phyloP scores from a whole-genome alignment of 1,284 basidiomycete genomes.

The Rhizoctonia solani region DNA sequence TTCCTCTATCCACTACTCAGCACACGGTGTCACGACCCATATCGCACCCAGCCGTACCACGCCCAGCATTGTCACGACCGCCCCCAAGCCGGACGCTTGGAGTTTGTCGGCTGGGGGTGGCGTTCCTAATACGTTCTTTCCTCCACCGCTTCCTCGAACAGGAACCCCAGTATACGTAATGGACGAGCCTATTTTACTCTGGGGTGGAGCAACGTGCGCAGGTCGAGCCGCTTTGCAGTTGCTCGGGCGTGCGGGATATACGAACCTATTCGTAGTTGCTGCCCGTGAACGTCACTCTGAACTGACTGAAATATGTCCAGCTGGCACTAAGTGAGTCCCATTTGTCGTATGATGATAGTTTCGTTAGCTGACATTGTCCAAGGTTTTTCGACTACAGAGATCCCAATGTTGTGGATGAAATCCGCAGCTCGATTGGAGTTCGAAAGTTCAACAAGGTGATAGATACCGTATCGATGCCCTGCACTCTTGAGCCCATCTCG shows the following conservation, averaged over 20 bases:
- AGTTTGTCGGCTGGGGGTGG: too few relatives aligned
- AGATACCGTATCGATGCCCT: slow-evolving; percentile 12
- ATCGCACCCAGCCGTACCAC: too few relatives aligned
- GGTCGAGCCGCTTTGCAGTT: slow-evolving; percentile 14
- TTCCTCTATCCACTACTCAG: too few relatives aligned
- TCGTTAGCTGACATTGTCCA: neutral
- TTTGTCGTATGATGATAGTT: neutral
- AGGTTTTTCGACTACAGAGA: slow-evolving; percentile 27
- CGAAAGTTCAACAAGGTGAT: slow-evolving; percentile 9
- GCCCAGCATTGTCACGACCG: too few relatives aligned
- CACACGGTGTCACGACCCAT: too few relatives aligned
- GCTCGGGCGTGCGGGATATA: slow-evolving; percentile 16
- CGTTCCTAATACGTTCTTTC: neutral
- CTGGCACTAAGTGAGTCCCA: slow-evolving; percentile 3
- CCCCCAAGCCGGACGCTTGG: too few relatives aligned
- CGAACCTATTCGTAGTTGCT: slow-evolving; percentile 9
- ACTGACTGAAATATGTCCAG: neutral
- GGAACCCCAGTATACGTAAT: neutral
- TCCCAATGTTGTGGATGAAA: slow-evolving; percentile 1
- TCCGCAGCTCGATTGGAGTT: neutral
- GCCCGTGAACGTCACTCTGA: neutral
- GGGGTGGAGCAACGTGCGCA: slow-evolving; percentile 7
- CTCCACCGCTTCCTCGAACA: neutral
- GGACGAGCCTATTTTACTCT: slow-evolving; percentile 24
- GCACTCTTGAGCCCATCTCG: slow-evolving; percentile 8